Evolutionary conservation across 2,329 filamentous ascomycete genomes (phyloP).

Genomic region (Trichoderma gracile): DNA sequence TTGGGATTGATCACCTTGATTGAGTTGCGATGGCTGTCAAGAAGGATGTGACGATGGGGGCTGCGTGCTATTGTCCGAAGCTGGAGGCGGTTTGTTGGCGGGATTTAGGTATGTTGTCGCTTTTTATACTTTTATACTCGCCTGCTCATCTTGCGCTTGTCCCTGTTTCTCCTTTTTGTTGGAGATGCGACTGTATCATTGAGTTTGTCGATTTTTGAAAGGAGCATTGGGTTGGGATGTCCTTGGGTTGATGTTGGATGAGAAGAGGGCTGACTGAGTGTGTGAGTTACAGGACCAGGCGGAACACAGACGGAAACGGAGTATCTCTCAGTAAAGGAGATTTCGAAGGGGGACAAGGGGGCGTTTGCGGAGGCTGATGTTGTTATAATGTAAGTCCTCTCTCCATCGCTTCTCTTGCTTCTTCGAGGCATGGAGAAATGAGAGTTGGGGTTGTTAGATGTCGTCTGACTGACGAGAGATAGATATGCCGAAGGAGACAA

Average conservation of each 20-base stretch:
- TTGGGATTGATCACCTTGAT: not conserved
- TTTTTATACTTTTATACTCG: not conserved
- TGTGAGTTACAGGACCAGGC: not conserved
- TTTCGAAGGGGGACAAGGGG: not conserved
- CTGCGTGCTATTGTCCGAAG: not conserved
- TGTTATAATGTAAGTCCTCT: not conserved
- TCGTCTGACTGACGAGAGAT: not conserved
- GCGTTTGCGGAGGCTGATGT: not conserved
- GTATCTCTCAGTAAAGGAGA: not conserved
- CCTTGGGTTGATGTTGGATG: not conserved
- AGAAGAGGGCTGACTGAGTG: not conserved
- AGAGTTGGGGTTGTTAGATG: too few species aligned
- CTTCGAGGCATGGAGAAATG: too few species aligned
- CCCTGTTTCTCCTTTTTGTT: too few species aligned
- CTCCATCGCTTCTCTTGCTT: not conserved
- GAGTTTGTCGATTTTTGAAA: not conserved
- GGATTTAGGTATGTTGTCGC: not conserved
- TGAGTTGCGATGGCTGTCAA: not conserved
- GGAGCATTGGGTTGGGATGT: not conserved
- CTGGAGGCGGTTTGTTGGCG: slow-evolving; percentile 2
- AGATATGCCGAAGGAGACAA: slow-evolving; percentile 38
- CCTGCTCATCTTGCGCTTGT: not conserved
- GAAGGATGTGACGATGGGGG: not conserved
- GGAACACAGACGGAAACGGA: not conserved
- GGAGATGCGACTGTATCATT: too few species aligned